phyloP scores from a whole-genome alignment of 2,329 filamentous ascomycete species.

The Fragosphaeria purpurea region DNA sequence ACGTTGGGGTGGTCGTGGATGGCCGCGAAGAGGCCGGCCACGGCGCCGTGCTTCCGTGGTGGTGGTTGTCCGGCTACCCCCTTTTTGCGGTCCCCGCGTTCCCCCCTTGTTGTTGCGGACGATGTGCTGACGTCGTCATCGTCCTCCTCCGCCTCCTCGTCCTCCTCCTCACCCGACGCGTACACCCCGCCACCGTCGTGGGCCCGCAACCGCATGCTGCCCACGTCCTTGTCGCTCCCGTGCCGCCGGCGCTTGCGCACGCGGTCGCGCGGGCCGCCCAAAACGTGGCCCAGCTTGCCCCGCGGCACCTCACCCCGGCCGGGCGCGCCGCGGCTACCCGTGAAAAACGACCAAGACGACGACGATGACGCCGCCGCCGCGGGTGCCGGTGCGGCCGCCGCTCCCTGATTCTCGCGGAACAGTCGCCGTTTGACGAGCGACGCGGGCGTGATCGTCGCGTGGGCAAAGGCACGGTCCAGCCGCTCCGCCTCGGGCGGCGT shows the following conservation, averaged over 20 bases:
- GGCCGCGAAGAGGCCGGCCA: constrained; percentile 36
- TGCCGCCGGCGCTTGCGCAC: constrained; percentile 46
- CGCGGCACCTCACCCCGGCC: constrained; percentile 57
- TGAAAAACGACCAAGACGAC: neutral
- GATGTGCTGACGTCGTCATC: constrained; percentile 8
- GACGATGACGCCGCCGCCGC: neutral
- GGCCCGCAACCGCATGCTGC: constrained; percentile 36
- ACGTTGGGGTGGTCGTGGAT: constrained; percentile 49
- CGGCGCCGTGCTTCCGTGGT: constrained; percentile 22
- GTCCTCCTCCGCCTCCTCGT: constrained; percentile 14
- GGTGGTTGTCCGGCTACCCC: neutral
- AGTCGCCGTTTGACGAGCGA: constrained; percentile 24
- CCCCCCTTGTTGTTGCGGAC: neutral
- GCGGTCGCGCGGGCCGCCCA: constrained; percentile 29
- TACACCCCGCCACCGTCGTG: constrained; percentile 29
- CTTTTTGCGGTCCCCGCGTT: neutral
- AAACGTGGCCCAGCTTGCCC: constrained; percentile 26
- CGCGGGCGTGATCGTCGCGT: constrained; percentile 37
- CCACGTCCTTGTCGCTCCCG: constrained; percentile 41
- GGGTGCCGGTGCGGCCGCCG: constrained; percentile 11
- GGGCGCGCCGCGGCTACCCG: constrained; percentile 28
- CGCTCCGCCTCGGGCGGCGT: constrained; percentile 40
- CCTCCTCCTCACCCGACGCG: constrained; percentile 36
- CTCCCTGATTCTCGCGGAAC: constrained; percentile 5
- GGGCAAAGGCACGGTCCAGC: constrained; percentile 27